Evolutionary conservation across 495 filamentous ascomycete species (phyloP), one percentile per base, ranked within the genome.

Genomic region (Hypoxylon rickii): DNA sequence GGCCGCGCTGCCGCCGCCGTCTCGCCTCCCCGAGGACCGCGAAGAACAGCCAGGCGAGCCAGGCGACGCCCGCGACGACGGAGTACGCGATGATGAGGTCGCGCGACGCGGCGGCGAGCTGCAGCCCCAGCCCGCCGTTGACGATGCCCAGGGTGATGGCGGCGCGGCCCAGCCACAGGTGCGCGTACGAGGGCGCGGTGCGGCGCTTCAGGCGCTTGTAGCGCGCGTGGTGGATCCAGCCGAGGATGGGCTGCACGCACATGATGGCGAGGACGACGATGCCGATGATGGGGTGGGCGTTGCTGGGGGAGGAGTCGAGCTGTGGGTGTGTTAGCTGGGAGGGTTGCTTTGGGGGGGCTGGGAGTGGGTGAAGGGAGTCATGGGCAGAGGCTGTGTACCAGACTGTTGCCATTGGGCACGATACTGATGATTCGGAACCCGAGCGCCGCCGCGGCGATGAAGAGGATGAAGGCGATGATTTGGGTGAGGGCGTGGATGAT

Each of bases 101-200:
- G 34, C 47, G 24, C 10, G 52, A 43, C 2, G 62, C 70, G 15
- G 65, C 64, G 5, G 80, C 73, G 11, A 86, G 64, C 19, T 70
- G 61, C 24, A 89, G 73, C 0, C 87, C 88, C 11, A 89, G 68
- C 0, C 82, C 86, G 19, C 80, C 88, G 69, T 91, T 90, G 48
- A 88, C 75, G 38, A 89, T 80, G 1, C 84, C 88, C 3, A 88
- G 70, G 0, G 79, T 71, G 16, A 92, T 76, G 11, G 82, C 58
- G n/a, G 70, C 20, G 0, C 88, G 79, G 1, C 88, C 88, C 55
- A 80, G 76, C 84, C 87, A 87, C 34, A 87, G 74, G 67, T 92
- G 88, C 7, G 75, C 46, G 55, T 83, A 71, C 1, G 78, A 80
- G 73, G 78, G 81, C 3, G 73, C 29, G 13, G 78, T 79, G 31